Percentiles rank a stretch among this genome's conserved stretches.
These are phyloP conservation scores for Trichoderma sp. DNA, from an alignment of 2,329 filamentous ascomycete species.

Conservation along the genomic window DNA sequence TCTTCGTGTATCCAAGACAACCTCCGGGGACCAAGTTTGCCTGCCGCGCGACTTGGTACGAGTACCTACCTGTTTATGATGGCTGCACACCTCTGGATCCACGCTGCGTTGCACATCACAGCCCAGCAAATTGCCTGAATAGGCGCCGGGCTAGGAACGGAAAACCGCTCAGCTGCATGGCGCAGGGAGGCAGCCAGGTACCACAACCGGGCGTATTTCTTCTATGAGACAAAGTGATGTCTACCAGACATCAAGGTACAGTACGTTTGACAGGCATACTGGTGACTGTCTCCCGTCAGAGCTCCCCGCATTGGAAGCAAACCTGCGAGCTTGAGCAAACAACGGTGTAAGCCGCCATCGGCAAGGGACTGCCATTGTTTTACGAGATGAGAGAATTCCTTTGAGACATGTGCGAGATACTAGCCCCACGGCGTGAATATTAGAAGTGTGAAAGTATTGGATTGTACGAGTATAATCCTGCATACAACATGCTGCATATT, in stretches of 20 bases:
- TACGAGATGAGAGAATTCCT: background rate
- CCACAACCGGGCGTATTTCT: background rate
- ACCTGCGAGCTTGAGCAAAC: background rate
- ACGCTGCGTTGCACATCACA: background rate
- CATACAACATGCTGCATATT: background rate
- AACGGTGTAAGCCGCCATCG: background rate
- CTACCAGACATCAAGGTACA: too few species aligned
- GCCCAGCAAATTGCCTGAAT: background rate
- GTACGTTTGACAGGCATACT: background rate
- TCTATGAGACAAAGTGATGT: background rate
- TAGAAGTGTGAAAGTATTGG: background rate
- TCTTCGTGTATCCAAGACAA: background rate
- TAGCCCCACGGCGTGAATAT: background rate
- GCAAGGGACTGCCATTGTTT: background rate
- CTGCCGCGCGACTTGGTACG: background rate
- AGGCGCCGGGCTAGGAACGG: background rate
- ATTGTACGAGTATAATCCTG: background rate
- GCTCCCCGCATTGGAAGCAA: background rate
- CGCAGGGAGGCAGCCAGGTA: conserved; percentile 4
- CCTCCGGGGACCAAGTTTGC: background rate
- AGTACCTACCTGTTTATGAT: background rate
- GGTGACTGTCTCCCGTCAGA: background rate
- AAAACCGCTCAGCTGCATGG: conserved; percentile 18
- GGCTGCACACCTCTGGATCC: background rate
- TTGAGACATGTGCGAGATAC: background rate